These are phyloP conservation scores for Lipomyces japonicus DNA, from an alignment of 805 yeast genomes.

Conservation along the genomic window DNA sequence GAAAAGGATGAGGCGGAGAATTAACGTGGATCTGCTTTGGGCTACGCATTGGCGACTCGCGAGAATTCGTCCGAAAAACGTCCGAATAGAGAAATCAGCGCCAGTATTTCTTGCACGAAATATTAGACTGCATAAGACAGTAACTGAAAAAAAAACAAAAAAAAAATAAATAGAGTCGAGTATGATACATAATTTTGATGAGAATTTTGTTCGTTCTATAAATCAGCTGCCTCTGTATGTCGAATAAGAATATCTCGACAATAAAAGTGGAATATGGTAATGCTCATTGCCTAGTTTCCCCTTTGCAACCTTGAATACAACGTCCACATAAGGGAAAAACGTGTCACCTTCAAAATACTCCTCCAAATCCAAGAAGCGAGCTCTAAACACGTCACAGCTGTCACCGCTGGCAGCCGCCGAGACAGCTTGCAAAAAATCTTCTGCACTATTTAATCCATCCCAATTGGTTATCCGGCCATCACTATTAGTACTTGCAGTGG, in stretches of 20 bases:
- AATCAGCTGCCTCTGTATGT: slow-evolving; percentile 78
- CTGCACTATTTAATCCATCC: slow-evolving; percentile 35
- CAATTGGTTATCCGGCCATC: slow-evolving; percentile 81
- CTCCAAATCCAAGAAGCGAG: slow-evolving; percentile 66
- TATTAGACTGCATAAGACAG: no score
- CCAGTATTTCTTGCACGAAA: no score
- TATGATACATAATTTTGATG: no score
- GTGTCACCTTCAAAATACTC: slow-evolving; percentile 58
- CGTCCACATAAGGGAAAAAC: slow-evolving; percentile 86
- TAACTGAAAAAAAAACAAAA: no score
- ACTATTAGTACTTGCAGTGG: slow-evolving; percentile 62
- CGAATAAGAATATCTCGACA: slow-evolving; percentile 82
- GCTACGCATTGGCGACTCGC: no score
- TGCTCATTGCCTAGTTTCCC: slow-evolving; percentile 55
- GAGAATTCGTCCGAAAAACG: no score
- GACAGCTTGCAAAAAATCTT: neutral
- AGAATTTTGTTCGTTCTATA: neutral
- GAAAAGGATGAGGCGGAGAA: no score
- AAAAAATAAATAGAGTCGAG: no score
- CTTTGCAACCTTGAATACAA: slow-evolving; percentile 60
- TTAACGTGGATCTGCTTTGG: no score
- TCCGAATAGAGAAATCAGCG: no score
- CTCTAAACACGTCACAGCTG: slow-evolving; percentile 44
- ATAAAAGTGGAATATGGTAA: slow-evolving; percentile 82
- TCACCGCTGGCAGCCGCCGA: slow-evolving; percentile 33